Base-by-base conservation (phyloP, 192 early-diverging fungal species). In the Dispira simplex region DNA sequence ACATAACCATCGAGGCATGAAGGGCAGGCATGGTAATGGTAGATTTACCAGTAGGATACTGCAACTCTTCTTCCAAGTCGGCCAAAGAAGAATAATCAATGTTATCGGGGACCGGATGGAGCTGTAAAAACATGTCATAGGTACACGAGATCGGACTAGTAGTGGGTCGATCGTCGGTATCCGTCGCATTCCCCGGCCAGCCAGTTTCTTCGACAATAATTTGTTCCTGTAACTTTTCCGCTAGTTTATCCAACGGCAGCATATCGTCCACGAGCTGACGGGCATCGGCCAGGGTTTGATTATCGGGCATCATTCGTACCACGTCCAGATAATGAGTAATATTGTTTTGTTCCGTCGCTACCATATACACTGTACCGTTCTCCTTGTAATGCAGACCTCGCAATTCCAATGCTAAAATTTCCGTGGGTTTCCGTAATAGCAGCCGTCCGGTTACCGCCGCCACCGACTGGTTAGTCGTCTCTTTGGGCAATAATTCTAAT, bases 331-430 rank as follows among this genome's bases (percentile, higher is more conserved):
- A 45, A 20, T 68, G 54, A 53, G 64, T 68, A 6, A 68, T 64
- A 45, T 64, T 71, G 20, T 63, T 46, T 44, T 69, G 63, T 5
- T 55, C 57, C 27, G 51, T 67, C 5, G 47, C 70, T 62, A 67
- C 65, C 20, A 71, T 51, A 4, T 70, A 68, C 14, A 66, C 64
- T 2, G 68, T 64, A 21, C 69, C 70, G 8, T 67, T 57, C 16
- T 46, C 49, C 27, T 53, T 46, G 65, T 66, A 75, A 52, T 71
- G 64, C 13, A 75, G 46, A 44, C 73, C 73, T 43, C 64, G 65
- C 43, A 75, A 43, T 9, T 28, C 21, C 16, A 71, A 66, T 13
- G 13, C 6, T 45, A 25, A 27, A 8, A 62, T 54, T 26, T 54
- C 64, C 14, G 39, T 65, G 23, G 43, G 25, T 9, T 60, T 23